Percentiles rank a stretch among this genome's conserved stretches.
Evolutionary conservation across 495 filamentous ascomycete genomes (phyloP).

Genomic region (Hypoxylon fuscum): DNA sequence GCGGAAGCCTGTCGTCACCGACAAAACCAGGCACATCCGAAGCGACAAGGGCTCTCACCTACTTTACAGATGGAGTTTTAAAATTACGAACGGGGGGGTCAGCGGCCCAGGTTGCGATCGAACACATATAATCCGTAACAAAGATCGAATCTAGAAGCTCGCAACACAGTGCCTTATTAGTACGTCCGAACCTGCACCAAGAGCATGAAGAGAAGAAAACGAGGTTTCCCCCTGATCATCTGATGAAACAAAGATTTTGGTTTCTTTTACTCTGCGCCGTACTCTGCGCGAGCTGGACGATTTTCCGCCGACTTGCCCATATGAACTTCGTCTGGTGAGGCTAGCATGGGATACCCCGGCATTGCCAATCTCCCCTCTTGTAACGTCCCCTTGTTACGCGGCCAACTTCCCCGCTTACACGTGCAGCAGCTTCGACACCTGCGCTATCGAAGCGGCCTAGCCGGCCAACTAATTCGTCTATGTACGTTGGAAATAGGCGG

Average conservation of each 20-base stretch:
- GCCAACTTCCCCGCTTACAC: constrained; percentile 31
- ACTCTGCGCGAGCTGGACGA: constrained; percentile 10
- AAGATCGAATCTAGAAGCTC: constrained; percentile 28
- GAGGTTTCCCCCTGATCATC: constrained; percentile 20
- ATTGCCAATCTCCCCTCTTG: constrained; percentile 36
- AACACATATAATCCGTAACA: constrained; percentile 19
- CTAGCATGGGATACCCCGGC: constrained; percentile 33
- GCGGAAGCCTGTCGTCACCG: constrained; percentile 29
- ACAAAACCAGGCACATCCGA: constrained; percentile 25
- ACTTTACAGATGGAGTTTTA: constrained; percentile 30
- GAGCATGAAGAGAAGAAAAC: constrained; percentile 9
- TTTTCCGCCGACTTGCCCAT: constrained; percentile 14
- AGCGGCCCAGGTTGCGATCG: constrained; percentile 5
- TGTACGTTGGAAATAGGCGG: constrained; percentile 15
- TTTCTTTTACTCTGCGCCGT: constrained; percentile 8
- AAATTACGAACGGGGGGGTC: constrained; percentile 22
- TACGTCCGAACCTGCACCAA: constrained; percentile 8
- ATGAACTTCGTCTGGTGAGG: constrained; percentile 19
- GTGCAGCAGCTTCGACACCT: constrained; percentile 15
- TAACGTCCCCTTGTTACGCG: constrained; percentile 33
- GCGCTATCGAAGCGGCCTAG: constrained; percentile 2
- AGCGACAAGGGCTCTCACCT: constrained; percentile 29
- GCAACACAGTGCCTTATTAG: constrained; percentile 16
- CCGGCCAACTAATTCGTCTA: too few species aligned
- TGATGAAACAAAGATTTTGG: constrained; percentile 5